Percentiles rank a stretch among this genome's conserved stretches.
Conservation (phyloP, 129 eudicot species). For the Silybum marianum region DNA sequence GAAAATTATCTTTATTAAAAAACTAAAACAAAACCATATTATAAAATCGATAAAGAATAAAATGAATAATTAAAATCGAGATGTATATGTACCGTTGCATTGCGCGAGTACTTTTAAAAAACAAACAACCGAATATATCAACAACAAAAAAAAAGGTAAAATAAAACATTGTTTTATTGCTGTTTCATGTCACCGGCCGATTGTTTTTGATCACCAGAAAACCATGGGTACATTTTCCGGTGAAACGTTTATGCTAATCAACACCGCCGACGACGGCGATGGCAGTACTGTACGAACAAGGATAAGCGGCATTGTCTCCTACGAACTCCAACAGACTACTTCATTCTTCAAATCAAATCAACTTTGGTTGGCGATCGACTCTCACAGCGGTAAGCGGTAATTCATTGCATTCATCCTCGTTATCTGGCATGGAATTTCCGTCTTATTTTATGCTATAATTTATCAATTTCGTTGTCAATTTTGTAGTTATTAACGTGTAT, state of each 20-base stretch:
- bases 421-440: neutral
- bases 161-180: too few relatives aligned
- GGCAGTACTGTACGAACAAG: neutral
- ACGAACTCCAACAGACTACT: neutral
- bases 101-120: too few relatives aligned
- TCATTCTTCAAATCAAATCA: neutral
- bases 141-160: too few relatives aligned
- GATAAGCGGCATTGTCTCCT: neutral
- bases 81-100: too few relatives aligned
- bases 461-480: neutral
- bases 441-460: neutral
- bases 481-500: neutral
- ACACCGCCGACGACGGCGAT: neutral
- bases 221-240: neutral
- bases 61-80: too few relatives aligned
- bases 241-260: neutral
- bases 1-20: too few relatives aligned
- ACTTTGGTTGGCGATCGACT: neutral
- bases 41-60: too few relatives aligned
- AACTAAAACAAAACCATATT: too few relatives aligned
- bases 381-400: neutral
- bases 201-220: neutral
- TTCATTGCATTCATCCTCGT: neutral
- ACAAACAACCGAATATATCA: too few relatives aligned
- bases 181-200: too few relatives aligned